Evolutionary conservation across 768 basidiomycete genomes (phyloP), one percentile per base, ranked within the genome.

Genomic region (Auriculariales sp.): DNA sequence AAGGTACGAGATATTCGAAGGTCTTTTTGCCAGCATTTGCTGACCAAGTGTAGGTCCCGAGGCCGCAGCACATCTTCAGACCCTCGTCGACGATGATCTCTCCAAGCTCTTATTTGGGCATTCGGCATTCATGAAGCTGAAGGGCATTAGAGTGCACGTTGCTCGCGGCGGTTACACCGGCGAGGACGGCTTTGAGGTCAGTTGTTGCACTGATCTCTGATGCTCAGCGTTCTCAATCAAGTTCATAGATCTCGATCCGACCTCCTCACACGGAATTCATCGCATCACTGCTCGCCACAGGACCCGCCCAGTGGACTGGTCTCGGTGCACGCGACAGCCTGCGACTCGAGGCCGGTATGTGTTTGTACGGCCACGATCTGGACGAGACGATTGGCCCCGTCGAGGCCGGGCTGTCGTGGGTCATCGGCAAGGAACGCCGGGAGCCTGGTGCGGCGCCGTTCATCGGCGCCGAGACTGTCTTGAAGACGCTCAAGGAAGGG

Each of bases 111-210:
- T 81, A 25, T 97, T 99, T 58, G 91, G 92, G 32, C 81, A 77
- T 53, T 83, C 86, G 17, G 82, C 84, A 0, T 90, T 79, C 60
- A 74, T 89, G 7, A 78, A 83, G 1, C 73, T 95, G 34, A 81
- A 82, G 52, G 82, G 79, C 22, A 59, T 67, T 51, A 81, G 79
- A 59, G 74, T 88, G 30, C 91, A 98, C 60, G 78, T 98, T 28
- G 86, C 91, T 6, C 79, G 95, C 14, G 89, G 91, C 27, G 95
- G 95, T 3, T 99, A 99, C 66, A 98, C 95, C 0, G 95, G 95
- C 10, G 95, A 99, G 66, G 95, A 99, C 64, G 95, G 95, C 0
- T 98, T 99, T 56, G 95, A 99, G 73, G 91, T 81, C 24, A 51
- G 68, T 53, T 54, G 54, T 47, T 2, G 35, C 3, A 27, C 35